These are phyloP conservation scores for Aureobasidium sp. DNA, from an alignment of 2,329 filamentous ascomycete species.

Conservation along the genomic window DNA sequence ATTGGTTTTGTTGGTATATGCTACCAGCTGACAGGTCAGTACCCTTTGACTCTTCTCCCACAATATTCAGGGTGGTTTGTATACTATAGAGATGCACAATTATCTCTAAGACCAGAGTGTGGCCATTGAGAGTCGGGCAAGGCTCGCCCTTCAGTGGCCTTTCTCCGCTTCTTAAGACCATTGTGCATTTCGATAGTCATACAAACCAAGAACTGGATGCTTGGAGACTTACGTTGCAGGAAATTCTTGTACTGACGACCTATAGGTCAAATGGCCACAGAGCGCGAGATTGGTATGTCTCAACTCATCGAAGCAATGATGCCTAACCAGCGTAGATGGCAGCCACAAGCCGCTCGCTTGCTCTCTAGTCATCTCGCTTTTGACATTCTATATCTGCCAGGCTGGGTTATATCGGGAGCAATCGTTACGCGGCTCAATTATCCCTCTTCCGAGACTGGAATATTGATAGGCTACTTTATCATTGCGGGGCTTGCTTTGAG, in stretches of 20 bases:
- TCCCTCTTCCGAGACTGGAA: conserved; percentile 35
- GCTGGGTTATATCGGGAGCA: conserved; percentile 70
- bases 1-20: conserved; percentile 72
- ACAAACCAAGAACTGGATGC: too few relatives aligned
- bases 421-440: conserved; percentile 58
- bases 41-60: background rate
- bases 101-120: background rate
- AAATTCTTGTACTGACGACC: background rate
- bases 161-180: background rate
- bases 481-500: conserved; percentile 69
- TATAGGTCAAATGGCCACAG: conserved; percentile 72
- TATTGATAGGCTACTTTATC: conserved; percentile 57
- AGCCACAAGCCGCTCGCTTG: conserved; percentile 70
- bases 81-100: background rate
- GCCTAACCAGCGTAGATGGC: conserved; percentile 65
- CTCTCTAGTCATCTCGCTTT: conserved; percentile 75
- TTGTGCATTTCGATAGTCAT: background rate
- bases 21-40: conserved; percentile 77
- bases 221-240: background rate
- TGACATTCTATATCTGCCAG: conserved; percentile 69
- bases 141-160: background rate
- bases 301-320: conserved; percentile 90
- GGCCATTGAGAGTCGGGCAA: background rate
- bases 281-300: conserved; percentile 81
- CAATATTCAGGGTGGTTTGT: background rate